phyloP scores from a whole-genome alignment of 2,329 filamentous ascomycete species.

The Beauveria sp. region DNA sequence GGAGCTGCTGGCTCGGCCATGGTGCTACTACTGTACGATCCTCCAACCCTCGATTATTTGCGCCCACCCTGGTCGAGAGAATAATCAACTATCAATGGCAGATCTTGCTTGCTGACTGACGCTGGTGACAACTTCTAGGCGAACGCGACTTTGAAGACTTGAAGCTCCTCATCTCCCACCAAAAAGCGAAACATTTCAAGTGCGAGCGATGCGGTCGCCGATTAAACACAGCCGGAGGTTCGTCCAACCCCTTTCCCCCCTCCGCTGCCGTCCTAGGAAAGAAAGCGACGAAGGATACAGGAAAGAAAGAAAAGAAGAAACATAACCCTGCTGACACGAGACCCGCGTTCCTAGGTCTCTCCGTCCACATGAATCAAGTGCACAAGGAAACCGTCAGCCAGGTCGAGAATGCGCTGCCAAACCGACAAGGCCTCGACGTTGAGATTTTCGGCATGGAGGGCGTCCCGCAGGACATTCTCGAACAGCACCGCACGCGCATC shows the following conservation, averaged over 20 bases:
- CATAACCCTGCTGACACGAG: neutral
- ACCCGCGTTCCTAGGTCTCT: slow-evolving; percentile 56
- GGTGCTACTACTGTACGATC: slow-evolving; percentile 88
- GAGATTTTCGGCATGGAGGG: slow-evolving; percentile 99
- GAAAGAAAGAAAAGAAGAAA: neutral
- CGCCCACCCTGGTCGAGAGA: neutral
- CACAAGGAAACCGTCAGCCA: slow-evolving; percentile 86
- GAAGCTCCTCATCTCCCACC: slow-evolving; percentile 92
- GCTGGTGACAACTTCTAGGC: slow-evolving; percentile 31
- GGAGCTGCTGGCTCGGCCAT: slow-evolving; percentile 78
- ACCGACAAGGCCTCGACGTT: slow-evolving; percentile 76
- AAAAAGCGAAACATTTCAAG: slow-evolving; percentile 99
- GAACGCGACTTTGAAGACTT: slow-evolving; percentile 97
- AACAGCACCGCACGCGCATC: slow-evolving; percentile 80
- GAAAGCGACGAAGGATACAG: neutral
- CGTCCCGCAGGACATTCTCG: slow-evolving; percentile 76
- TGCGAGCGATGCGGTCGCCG: slow-evolving; percentile 84
- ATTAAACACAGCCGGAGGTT: slow-evolving; percentile 91
- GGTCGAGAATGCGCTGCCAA: slow-evolving; percentile 88
- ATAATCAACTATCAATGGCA: neutral
- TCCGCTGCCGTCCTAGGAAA: neutral
- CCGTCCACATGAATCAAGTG: slow-evolving; percentile 96
- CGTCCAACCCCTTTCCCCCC: slow-evolving; percentile 18
- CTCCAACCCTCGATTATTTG: neutral
- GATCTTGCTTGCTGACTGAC: neutral